A percentile compares a stretch with the other conserved stretches of the same genome.
These are phyloP conservation scores for Xylariaceae sp. DNA, from an alignment of 2,329 filamentous ascomycete species.

Conservation along the genomic window DNA sequence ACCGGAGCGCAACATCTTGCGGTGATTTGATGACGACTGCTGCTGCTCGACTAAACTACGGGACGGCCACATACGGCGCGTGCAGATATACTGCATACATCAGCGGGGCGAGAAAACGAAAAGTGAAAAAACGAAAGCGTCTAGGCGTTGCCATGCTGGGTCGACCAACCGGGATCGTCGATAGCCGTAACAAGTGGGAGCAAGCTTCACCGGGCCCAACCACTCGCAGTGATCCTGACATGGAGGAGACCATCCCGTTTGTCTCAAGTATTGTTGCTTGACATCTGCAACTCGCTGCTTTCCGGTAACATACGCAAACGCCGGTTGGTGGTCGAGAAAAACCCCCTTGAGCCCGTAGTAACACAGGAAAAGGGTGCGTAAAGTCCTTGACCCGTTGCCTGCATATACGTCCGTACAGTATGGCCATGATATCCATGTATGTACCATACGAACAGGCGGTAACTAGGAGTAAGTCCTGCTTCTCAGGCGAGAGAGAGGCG, in stretches of 20 bases:
- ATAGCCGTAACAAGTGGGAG: neutral
- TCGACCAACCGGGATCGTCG: neutral
- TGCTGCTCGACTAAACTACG: neutral
- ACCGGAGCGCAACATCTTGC: neutral
- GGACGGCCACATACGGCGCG: neutral
- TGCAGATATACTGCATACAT: neutral
- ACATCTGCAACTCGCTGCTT: conserved; percentile 12
- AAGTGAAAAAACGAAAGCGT: neutral
- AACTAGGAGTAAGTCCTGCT: neutral
- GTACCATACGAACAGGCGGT: neutral
- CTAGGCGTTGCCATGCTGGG: neutral
- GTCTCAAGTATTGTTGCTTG: conserved; percentile 11
- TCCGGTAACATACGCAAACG: conserved; percentile 1
- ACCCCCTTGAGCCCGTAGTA: neutral
- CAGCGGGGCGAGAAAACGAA: neutral
- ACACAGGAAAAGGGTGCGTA: neutral
- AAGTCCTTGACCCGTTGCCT: neutral
- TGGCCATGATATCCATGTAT: neutral
- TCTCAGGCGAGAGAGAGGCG: neutral
- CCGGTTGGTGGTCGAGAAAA: neutral
- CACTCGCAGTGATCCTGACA: neutral
- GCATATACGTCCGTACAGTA: conserved; percentile 1
- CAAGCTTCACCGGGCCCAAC: neutral
- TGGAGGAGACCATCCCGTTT: conserved; percentile 3
- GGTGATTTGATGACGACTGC: neutral